Conservation (phyloP, 164 flowering plant genomes). For the Vitis vinifera region DNA sequence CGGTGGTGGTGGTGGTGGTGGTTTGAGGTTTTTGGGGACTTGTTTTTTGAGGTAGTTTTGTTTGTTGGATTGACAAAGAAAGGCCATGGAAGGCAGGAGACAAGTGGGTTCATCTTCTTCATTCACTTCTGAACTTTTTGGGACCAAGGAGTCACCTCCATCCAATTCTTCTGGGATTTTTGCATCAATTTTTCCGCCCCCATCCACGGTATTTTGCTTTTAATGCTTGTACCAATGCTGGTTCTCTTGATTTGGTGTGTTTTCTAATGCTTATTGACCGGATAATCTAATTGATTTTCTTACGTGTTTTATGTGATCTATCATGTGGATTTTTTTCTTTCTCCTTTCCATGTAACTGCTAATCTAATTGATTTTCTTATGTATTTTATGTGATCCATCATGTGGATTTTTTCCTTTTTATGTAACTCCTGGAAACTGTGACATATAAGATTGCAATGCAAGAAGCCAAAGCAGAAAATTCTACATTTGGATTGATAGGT, state of each 20-base stretch:
- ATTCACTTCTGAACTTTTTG: constrained; percentile 56
- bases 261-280: neutral
- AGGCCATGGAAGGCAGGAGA: constrained; percentile 47
- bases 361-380: too few species aligned
- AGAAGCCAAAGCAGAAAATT: too few species aligned
- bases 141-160: constrained; percentile 32
- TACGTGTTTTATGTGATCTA: neutral
- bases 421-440: too few species aligned
- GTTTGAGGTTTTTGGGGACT: neutral
- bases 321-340: neutral
- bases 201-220: constrained; percentile 30
- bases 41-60: constrained; percentile 15
- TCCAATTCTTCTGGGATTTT: constrained; percentile 33
- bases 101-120: constrained; percentile 38
- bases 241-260: neutral
- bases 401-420: too few species aligned
- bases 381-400: too few species aligned
- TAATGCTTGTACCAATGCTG: too few species aligned
- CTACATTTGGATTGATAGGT: neutral
- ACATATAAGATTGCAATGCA: too few species aligned
- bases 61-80: constrained; percentile 12
- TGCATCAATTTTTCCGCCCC: constrained; percentile 51
- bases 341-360: neutral
- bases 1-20: neutral
- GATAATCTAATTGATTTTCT: too few species aligned